Evolutionary conservation across 2,329 filamentous ascomycete species (phyloP).

Genomic region (Daldinia sp.): DNA sequence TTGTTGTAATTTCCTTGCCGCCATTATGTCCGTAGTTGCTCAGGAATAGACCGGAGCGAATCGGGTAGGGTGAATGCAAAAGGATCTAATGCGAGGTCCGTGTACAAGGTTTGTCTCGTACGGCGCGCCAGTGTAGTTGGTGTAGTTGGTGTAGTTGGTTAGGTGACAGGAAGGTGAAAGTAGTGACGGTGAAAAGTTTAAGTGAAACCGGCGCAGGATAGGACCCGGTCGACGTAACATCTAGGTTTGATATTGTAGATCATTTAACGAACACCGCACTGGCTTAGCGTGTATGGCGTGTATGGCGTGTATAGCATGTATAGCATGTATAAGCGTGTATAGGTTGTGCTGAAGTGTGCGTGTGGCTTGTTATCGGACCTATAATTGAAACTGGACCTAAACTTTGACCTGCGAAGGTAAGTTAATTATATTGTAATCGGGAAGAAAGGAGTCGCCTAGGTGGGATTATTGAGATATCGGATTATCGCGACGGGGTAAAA

Average conservation of each 20-base stretch:
- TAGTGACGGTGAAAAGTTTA: neutral
- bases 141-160: too few species aligned
- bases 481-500: neutral
- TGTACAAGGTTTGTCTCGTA: neutral
- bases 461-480: neutral
- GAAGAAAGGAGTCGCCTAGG: too few species aligned
- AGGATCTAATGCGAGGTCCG: neutral
- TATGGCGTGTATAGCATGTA: neutral
- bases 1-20: conserved; percentile 93
- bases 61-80: neutral
- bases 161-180: too few species aligned
- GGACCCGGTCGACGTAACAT: conserved; percentile 11
- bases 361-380: neutral
- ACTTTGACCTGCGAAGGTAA: neutral
- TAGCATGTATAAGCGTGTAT: too few species aligned
- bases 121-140: neutral
- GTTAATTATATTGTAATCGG: too few species aligned
- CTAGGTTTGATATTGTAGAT: conserved; percentile 1
- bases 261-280: conserved; percentile 1
- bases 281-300: neutral
- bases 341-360: too few species aligned
- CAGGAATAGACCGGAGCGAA: conserved; percentile 29
- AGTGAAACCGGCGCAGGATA: conserved; percentile 15
- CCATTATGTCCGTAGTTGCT: conserved; percentile 68
- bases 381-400: too few species aligned